Conservation (phyloP, 1,284 basidiomycete genomes). For the Sanghuangporus weigelae region DNA sequence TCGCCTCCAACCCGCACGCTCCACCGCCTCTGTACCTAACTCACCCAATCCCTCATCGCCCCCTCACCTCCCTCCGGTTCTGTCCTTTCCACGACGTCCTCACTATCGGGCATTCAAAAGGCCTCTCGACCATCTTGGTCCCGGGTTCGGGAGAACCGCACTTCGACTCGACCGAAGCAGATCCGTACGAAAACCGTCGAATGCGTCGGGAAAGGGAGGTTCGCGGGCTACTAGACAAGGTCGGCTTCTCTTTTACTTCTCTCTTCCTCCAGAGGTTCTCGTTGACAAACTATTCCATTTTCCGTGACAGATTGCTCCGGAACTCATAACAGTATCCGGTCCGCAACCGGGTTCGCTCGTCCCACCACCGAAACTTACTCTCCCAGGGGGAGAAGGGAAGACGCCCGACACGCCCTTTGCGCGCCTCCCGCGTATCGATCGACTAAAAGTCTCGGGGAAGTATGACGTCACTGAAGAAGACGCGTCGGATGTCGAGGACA, state of each 20-base stretch:
- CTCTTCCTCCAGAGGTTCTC: neutral
- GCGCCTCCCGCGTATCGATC: constrained; percentile 67
- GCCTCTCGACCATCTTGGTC: constrained; percentile 82
- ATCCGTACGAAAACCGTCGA: constrained; percentile 89
- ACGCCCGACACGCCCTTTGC: constrained; percentile 56
- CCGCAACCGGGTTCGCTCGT: constrained; percentile 76
- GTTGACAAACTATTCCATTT: neutral
- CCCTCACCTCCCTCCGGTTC: constrained; percentile 69
- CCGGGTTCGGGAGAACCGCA: constrained; percentile 93
- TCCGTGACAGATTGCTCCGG: constrained; percentile 72
- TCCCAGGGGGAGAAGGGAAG: constrained; percentile 44
- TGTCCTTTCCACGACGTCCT: constrained; percentile 93
- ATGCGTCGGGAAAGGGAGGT: constrained; percentile 89
- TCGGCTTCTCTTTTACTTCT: constrained; percentile 24
- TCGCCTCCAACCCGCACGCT: constrained; percentile 34
- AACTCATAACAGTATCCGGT: constrained; percentile 89
- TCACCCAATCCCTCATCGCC: constrained; percentile 67
- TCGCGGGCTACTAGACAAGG: constrained; percentile 87
- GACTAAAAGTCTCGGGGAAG: constrained; percentile 66
- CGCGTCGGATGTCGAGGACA: constrained; percentile 16
- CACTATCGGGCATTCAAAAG: constrained; percentile 67
- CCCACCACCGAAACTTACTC: constrained; percentile 53
- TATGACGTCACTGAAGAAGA: constrained; percentile 61
- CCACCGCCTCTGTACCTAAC: constrained; percentile 84
- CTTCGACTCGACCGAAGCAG: constrained; percentile 90